Conservation (phyloP, 441 rosid species). For the Jatropha podagrica region DNA sequence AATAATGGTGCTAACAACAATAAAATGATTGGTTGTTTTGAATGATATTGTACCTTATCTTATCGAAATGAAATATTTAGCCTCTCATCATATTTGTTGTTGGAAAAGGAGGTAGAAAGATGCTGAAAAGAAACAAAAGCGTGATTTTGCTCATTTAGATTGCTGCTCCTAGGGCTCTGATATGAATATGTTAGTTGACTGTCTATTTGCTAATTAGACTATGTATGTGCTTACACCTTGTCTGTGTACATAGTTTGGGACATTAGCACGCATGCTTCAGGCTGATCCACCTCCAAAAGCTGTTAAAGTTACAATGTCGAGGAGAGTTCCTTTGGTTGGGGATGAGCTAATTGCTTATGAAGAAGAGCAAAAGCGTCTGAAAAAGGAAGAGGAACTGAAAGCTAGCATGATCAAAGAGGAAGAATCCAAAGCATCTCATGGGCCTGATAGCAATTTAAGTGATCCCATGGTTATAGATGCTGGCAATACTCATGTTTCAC, state of each 20-base stretch:
- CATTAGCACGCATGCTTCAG: conserved; percentile 97
- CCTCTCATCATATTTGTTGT: not conserved
- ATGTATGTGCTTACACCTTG: conserved; percentile 20
- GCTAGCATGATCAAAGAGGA: conserved; percentile 84
- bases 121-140: not conserved
- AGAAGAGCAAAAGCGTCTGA: conserved; percentile 89
- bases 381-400: conserved; percentile 88
- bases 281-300: conserved; percentile 98
- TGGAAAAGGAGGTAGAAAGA: not conserved
- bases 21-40: not conserved
- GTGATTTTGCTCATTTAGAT: conserved; percentile 11
- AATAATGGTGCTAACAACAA: not conserved
- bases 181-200: not conserved
- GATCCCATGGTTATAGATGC: conserved; percentile 87
- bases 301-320: conserved; percentile 91
- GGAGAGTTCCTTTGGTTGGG: conserved; percentile 95
- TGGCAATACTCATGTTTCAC: conserved; percentile 40
- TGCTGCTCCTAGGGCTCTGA: conserved; percentile 10
- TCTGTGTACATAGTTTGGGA: conserved; percentile 64
- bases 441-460: conserved; percentile 50
- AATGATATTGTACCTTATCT: not conserved
- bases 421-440: conserved; percentile 63
- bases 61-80: conserved; percentile 8
- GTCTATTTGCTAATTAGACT: not conserved
- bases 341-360: conserved; percentile 94